Conservation (phyloP, 495 filamentous ascomycete species). For the Aspergillus nidulans region DNA sequence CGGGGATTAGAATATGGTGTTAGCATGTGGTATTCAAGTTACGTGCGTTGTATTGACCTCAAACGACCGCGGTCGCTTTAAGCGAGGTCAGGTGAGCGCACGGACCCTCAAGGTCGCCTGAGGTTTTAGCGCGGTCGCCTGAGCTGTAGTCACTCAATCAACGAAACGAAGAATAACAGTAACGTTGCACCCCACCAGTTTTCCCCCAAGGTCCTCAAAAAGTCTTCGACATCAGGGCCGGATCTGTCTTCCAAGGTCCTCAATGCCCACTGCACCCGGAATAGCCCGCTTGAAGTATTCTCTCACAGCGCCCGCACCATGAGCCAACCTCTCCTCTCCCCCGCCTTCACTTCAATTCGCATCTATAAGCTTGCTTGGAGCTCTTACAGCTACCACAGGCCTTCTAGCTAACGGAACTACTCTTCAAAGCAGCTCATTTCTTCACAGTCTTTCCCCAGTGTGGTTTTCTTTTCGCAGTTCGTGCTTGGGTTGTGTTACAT, state of each 20-base stretch:
- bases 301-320: slow-evolving; percentile 10
- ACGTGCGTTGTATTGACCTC: too few species aligned
- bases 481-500: background rate
- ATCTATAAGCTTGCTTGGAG: background rate
- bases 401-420: background rate
- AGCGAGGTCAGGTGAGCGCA: too few species aligned
- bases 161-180: background rate
- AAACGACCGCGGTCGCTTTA: too few species aligned
- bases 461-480: background rate
- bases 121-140: too few species aligned
- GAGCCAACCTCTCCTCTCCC: slow-evolving; percentile 3
- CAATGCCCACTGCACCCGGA: slow-evolving; percentile 12
- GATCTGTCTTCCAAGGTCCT: slow-evolving; percentile 23
- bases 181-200: slow-evolving; percentile 2
- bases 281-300: slow-evolving; percentile 2
- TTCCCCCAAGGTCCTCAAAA: slow-evolving; percentile 41
- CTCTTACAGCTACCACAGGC: background rate
- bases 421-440: slow-evolving; percentile 4
- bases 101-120: too few species aligned
- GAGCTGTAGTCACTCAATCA: background rate
- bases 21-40: too few species aligned
- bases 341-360: slow-evolving; percentile 1
- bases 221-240: slow-evolving; percentile 13
- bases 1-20: too few species aligned
- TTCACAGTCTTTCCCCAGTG: background rate